phyloP scores from a whole-genome alignment of 1,139 yeast genomes.

The Meyerozyma elateridarum region DNA sequence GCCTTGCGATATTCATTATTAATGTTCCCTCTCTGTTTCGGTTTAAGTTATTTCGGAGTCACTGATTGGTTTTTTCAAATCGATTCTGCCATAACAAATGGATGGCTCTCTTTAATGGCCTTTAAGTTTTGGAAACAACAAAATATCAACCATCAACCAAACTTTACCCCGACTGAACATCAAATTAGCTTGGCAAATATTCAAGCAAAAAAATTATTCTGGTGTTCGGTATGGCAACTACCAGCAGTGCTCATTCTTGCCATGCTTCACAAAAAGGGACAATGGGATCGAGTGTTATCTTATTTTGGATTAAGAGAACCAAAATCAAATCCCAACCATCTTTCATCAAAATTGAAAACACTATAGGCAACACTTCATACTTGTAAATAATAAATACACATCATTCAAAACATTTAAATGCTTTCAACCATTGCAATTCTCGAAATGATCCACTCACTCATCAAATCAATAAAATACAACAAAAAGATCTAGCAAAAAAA shows the following conservation, averaged over 20 bases:
- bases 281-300: slow-evolving; percentile 72
- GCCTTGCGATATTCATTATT: slow-evolving; percentile 81
- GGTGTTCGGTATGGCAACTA: slow-evolving; percentile 93
- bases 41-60: slow-evolving; percentile 69
- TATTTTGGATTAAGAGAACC: no score
- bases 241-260: slow-evolving; percentile 89
- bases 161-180: slow-evolving; percentile 17
- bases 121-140: slow-evolving; percentile 83
- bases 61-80: slow-evolving; percentile 78
- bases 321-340: no score
- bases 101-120: slow-evolving; percentile 81
- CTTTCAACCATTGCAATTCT: no score
- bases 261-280: slow-evolving; percentile 91
- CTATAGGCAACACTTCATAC: no score
- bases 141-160: slow-evolving; percentile 45
- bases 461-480: no score
- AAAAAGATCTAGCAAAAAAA: no score
- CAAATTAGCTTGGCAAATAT: slow-evolving; percentile 47
- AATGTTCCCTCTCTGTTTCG: slow-evolving; percentile 92
- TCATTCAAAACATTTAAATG: no score
- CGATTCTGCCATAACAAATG: slow-evolving; percentile 78
- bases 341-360: no score
- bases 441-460: no score
- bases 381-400: no score
- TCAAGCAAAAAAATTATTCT: slow-evolving; percentile 79